Evolutionary conservation across 108 stramenopile species (phyloP).

Genomic region (Aurantiochytrium sp.): DNA sequence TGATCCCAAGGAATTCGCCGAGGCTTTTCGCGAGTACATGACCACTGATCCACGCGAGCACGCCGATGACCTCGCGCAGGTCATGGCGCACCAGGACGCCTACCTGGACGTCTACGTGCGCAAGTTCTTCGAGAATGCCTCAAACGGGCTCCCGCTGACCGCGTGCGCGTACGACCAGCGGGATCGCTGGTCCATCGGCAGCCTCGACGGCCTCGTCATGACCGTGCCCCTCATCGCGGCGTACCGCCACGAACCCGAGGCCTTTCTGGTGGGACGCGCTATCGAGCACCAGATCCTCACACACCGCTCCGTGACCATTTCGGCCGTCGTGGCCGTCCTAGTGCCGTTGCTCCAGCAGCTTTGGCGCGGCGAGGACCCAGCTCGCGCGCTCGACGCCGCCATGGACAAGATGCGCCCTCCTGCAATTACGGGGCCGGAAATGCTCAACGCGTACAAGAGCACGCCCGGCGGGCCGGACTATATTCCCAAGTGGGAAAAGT

Average conservation of each 20-base stretch:
- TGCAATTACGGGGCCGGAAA: slow-evolving; percentile 34
- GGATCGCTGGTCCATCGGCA: slow-evolving; percentile 41
- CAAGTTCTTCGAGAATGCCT: slow-evolving; percentile 37
- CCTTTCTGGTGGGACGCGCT: slow-evolving; percentile 37
- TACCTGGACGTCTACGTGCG: slow-evolving; percentile 46
- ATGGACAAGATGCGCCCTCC: slow-evolving; percentile 45
- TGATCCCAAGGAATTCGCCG: slow-evolving; percentile 36
- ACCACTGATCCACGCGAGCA: slow-evolving; percentile 25
- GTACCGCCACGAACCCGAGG: slow-evolving; percentile 39
- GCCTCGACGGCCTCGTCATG: slow-evolving; percentile 43
- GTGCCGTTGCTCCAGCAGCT: slow-evolving; percentile 36
- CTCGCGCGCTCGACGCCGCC: slow-evolving; percentile 29
- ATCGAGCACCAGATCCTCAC: slow-evolving; percentile 44
- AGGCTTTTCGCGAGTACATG: slow-evolving; percentile 37
- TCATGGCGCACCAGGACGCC: slow-evolving; percentile 38
- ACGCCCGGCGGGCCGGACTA: slow-evolving; percentile 35
- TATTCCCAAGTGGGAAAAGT: slow-evolving; percentile 40
- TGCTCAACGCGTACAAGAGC: slow-evolving; percentile 36
- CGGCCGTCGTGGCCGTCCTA: slow-evolving; percentile 35
- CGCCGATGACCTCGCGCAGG: slow-evolving; percentile 1
- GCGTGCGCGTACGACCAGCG: slow-evolving; percentile 39
- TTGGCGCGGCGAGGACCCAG: slow-evolving; percentile 22
- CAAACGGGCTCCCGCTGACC: slow-evolving; percentile 31
- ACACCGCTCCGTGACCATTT: slow-evolving; percentile 36
- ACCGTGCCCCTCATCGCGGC: slow-evolving; percentile 38